Evolutionary conservation across 768 basidiomycete species (phyloP).

Genomic region (Porphyrellus cyaneotinctus): DNA sequence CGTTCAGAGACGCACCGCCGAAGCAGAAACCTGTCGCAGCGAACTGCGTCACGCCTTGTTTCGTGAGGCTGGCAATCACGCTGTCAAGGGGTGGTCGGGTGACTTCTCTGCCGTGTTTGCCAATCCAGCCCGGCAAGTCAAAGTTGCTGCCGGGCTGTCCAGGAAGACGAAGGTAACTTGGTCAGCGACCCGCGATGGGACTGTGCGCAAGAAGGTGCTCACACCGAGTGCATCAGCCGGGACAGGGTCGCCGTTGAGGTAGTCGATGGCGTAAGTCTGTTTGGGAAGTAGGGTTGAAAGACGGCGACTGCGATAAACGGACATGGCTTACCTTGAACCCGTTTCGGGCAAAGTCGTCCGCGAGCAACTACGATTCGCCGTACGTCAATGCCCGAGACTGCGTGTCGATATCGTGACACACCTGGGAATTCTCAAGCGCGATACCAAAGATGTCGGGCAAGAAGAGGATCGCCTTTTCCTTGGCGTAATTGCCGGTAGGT

Average conservation of each 20-base stretch:
- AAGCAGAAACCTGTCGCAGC: slow-evolving; percentile 69
- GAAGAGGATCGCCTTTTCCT: slow-evolving; percentile 54
- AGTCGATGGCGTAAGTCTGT: slow-evolving; percentile 25
- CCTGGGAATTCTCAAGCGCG: slow-evolving; percentile 43
- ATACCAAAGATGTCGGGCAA: slow-evolving; percentile 52
- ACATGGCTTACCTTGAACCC: slow-evolving; percentile 32
- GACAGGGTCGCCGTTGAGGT: slow-evolving; percentile 28
- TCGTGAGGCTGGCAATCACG: slow-evolving; percentile 54
- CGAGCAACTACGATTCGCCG: slow-evolving; percentile 33
- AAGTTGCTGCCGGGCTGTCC: slow-evolving; percentile 8
- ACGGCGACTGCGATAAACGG: background rate
- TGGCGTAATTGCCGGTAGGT: slow-evolving; percentile 46
- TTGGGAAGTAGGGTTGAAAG: background rate
- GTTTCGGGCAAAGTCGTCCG: slow-evolving; percentile 41
- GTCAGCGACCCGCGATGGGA: background rate
- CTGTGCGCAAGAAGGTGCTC: background rate
- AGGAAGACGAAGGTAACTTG: background rate
- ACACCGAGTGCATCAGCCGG: slow-evolving; percentile 14
- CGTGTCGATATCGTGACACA: slow-evolving; percentile 15
- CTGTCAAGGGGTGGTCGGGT: slow-evolving; percentile 53
- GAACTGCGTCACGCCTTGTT: slow-evolving; percentile 52
- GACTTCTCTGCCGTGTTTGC: slow-evolving; percentile 34
- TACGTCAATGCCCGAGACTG: background rate
- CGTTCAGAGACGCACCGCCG: slow-evolving; percentile 42
- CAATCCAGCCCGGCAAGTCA: slow-evolving; percentile 35